Conservation (phyloP, 2,329 filamentous ascomycete genomes). For the Aspergillus sp. region DNA sequence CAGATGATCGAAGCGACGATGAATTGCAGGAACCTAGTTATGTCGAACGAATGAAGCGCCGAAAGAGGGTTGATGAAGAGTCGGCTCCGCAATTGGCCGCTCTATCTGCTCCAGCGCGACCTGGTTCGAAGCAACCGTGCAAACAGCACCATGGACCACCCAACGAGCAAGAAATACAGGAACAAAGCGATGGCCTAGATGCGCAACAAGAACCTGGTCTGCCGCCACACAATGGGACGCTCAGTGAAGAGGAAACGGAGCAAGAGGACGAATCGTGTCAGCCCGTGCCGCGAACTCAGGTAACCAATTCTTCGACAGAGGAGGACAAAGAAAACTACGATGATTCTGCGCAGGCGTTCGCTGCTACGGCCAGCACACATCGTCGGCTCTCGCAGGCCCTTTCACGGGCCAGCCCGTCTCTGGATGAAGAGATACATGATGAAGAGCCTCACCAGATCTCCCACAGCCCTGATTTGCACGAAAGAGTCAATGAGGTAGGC, state of each 20-base stretch:
- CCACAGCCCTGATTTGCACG: slow-evolving; percentile 1
- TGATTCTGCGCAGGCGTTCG: slow-evolving; percentile 18
- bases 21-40: slow-evolving; percentile 39
- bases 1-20: slow-evolving; percentile 30
- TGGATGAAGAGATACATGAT: slow-evolving; percentile 4
- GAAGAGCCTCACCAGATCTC: slow-evolving; percentile 2
- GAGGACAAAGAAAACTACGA: slow-evolving; percentile 43
- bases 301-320: slow-evolving; percentile 25
- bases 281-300: slow-evolving; percentile 22
- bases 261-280: slow-evolving; percentile 26
- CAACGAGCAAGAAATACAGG: neutral
- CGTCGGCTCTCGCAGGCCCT: slow-evolving; percentile 32
- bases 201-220: neutral
- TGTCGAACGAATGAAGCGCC: slow-evolving; percentile 26
- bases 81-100: slow-evolving; percentile 28
- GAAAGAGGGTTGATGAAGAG: slow-evolving; percentile 27
- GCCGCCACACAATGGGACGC: slow-evolving; percentile 14
- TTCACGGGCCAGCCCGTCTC: slow-evolving; percentile 15
- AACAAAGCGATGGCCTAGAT: neutral
- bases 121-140: slow-evolving; percentile 4
- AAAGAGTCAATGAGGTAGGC: slow-evolving; percentile 5
- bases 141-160: slow-evolving; percentile 3
- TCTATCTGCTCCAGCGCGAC: slow-evolving; percentile 25
- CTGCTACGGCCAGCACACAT: slow-evolving; percentile 27
- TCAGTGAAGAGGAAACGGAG: slow-evolving; percentile 41